A percentile compares a stretch with the other conserved stretches of the same genome.
These are phyloP conservation scores for Nymphaea colorata DNA, from an alignment of 164 flowering plant genomes.

Conservation along the genomic window DNA sequence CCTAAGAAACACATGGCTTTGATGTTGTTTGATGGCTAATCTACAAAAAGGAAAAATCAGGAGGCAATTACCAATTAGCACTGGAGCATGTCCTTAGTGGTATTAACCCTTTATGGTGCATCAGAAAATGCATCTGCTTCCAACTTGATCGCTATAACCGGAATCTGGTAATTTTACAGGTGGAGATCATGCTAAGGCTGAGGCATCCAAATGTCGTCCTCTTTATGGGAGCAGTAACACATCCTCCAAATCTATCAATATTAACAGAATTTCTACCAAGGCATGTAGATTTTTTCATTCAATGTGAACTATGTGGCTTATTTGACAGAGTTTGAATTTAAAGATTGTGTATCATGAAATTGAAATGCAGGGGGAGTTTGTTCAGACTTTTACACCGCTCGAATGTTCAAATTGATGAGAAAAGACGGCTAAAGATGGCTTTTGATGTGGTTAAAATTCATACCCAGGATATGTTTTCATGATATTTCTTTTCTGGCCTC, in stretches of 20 bases:
- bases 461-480: neutral
- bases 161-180: conserved; percentile 30
- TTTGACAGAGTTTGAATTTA: neutral
- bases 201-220: conserved; percentile 98
- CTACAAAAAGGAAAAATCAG: neutral
- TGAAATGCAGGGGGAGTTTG: conserved; percentile 74
- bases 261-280: conserved; percentile 92
- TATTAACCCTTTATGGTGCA: neutral
- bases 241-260: conserved; percentile 88
- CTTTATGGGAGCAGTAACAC: conserved; percentile 98
- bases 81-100: neutral
- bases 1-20: neutral
- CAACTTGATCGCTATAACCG: neutral
- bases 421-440: conserved; percentile 84
- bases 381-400: conserved; percentile 82
- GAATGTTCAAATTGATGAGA: conserved; percentile 66
- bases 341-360: neutral
- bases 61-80: neutral
- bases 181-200: conserved; percentile 82
- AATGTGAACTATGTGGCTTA: too few relatives aligned
- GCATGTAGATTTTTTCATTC: conserved; percentile 12
- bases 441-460: conserved; percentile 73
- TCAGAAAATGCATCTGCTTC: neutral
- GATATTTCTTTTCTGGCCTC: neutral
- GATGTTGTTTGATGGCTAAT: neutral